Evolutionary conservation across 23 red algal genomes (phyloP).

Genomic region (Gracilariopsis chorda): DNA sequence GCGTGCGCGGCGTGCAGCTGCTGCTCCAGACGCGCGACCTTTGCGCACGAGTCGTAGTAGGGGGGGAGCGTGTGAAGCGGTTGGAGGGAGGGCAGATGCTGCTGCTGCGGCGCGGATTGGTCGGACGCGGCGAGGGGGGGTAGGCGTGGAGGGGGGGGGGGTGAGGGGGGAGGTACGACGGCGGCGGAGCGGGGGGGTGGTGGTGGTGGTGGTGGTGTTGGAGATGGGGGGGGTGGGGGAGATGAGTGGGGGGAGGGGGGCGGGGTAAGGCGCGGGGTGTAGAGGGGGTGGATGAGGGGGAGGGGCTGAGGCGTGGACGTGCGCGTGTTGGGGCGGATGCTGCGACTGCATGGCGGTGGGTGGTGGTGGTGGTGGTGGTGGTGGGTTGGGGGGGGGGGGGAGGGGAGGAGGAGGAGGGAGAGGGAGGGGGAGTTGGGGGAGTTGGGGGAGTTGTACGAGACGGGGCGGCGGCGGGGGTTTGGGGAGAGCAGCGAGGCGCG

Average conservation of each 20-base stretch:
- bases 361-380: background rate
- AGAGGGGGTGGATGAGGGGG: background rate
- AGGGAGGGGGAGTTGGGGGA: background rate
- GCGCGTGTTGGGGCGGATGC: background rate
- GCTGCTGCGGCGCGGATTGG: background rate
- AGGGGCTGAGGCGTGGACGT: background rate
- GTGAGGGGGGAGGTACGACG: background rate
- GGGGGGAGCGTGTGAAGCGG: background rate
- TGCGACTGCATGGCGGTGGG: background rate
- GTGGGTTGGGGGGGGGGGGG: background rate
- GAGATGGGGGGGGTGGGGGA: background rate
- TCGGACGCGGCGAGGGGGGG: background rate
- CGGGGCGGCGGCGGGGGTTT: no score
- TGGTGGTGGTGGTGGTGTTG: background rate
- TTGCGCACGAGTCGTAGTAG: conserved; percentile 19
- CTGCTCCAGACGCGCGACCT: conserved; percentile 21
- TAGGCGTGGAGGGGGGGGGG: background rate
- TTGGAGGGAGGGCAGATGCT: background rate
- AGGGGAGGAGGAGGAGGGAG: background rate
- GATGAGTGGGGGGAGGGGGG: background rate
- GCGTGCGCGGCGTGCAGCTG: conserved; percentile 35
- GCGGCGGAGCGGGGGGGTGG: background rate
- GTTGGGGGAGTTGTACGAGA: background rate
- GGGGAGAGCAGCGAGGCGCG: no score
- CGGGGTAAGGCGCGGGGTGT: background rate